A percentile compares a stretch with the other conserved stretches of the same genome.
phyloP scores from a whole-genome alignment of 2,329 filamentous ascomycete genomes.

The Cercospora sp. region DNA sequence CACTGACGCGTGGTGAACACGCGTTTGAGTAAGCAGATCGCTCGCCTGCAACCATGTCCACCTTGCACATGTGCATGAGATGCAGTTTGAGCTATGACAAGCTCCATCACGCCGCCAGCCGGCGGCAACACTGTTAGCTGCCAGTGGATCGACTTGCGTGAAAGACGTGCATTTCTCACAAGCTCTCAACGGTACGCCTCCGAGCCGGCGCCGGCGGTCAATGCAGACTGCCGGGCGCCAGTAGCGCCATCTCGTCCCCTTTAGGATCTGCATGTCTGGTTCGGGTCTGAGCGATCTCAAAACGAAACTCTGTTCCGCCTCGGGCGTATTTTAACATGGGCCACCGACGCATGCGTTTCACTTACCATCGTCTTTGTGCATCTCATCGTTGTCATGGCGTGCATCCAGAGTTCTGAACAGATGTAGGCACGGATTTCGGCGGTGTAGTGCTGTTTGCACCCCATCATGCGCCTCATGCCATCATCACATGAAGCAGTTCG shows the following conservation, averaged over 20 bases:
- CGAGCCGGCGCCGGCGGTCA: neutral
- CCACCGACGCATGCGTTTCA: slow-evolving; percentile 17
- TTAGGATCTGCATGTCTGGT: slow-evolving; percentile 9
- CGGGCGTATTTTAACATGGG: neutral
- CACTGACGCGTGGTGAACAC: neutral
- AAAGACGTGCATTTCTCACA: neutral
- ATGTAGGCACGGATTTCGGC: neutral
- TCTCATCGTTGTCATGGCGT: slow-evolving; percentile 1
- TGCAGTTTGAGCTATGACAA: neutral
- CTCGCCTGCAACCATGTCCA: neutral
- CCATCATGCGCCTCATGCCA: neutral
- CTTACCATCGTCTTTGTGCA: neutral
- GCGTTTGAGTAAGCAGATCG: neutral
- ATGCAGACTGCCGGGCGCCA: slow-evolving; percentile 14
- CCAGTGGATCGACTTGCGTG: neutral
- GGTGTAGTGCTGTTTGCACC: neutral
- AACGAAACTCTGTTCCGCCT: neutral
- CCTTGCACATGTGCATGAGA: neutral
- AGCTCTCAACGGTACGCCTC: slow-evolving; percentile 5
- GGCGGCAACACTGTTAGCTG: neutral
- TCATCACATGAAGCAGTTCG: neutral
- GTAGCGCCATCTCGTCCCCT: slow-evolving; percentile 4
- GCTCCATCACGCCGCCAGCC: neutral
- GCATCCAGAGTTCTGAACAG: neutral
- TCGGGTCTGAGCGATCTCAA: slow-evolving; percentile 9